Conservation (phyloP, 352 stramenopile species). For the Globisporangium takayamanum region DNA sequence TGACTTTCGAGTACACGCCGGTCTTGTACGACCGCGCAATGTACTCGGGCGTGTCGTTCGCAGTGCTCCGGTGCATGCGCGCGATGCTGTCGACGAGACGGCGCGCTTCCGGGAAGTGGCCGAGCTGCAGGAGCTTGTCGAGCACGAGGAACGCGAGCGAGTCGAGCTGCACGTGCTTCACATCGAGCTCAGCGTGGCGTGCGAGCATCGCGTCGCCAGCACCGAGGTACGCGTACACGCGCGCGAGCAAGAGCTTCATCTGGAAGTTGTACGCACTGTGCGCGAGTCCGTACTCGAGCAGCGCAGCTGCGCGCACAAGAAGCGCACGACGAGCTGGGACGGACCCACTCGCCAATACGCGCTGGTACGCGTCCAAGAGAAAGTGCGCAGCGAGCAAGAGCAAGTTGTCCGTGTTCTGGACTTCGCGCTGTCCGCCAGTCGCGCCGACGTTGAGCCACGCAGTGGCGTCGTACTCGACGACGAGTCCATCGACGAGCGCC, state of each 20-base stretch:
- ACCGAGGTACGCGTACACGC: conserved; percentile 72
- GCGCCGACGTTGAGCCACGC: conserved; percentile 69
- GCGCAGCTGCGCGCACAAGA: conserved; percentile 42
- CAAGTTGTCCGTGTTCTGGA: conserved; percentile 81
- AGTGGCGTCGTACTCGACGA: conserved; percentile 60
- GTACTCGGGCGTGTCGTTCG: conserved; percentile 72
- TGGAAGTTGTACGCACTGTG: conserved; percentile 88
- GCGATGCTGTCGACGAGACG: conserved; percentile 43
- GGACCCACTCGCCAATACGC: conserved; percentile 3
- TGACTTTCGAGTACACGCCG: conserved; percentile 80
- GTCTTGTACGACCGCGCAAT: conserved; percentile 71
- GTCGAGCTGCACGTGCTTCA: conserved; percentile 85
- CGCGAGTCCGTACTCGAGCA: conserved; percentile 70
- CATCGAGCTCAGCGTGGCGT: conserved; percentile 67
- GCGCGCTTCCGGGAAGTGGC: conserved; percentile 46
- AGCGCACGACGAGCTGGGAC: conserved; percentile 18
- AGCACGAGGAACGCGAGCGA: conserved; percentile 81
- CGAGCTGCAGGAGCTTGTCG: conserved; percentile 69
- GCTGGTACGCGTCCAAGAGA: conserved; percentile 67
- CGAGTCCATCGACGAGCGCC: conserved; percentile 33
- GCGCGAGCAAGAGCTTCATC: conserved; percentile 84
- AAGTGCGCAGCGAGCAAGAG: conserved; percentile 66
- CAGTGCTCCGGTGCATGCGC: conserved; percentile 45
- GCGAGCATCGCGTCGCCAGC: conserved; percentile 53
- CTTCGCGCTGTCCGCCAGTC: conserved; percentile 71